These are phyloP conservation scores for Rubus idaeus DNA, from an alignment of 306 rosid species.

Conservation along the genomic window DNA sequence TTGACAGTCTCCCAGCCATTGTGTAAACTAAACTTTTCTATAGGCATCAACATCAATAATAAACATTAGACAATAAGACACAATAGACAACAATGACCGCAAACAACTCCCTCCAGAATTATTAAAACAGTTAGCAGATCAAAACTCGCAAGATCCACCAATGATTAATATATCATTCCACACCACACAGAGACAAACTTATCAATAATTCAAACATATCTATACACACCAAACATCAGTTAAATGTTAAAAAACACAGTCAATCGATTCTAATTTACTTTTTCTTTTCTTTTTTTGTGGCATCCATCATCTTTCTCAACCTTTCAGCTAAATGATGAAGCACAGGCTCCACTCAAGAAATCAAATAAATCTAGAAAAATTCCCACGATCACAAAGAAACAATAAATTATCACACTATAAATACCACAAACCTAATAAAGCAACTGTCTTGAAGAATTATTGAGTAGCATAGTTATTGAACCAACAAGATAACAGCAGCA, in stretches of 20 bases:
- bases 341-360: neutral
- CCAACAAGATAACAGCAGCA: constrained; percentile 30
- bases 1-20: neutral
- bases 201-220: neutral
- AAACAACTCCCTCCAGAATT: constrained; percentile 3
- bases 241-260: neutral
- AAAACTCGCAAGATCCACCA: neutral
- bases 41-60: constrained; percentile 6
- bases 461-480: constrained; percentile 11
- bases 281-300: neutral
- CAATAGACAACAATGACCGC: neutral
- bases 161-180: neutral
- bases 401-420: constrained; percentile 13
- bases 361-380: constrained; percentile 2
- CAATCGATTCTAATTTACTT: neutral
- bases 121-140: neutral
- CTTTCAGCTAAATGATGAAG: neutral
- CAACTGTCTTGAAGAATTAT: constrained; percentile 27
- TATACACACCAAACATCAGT: no score
- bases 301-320: neutral
- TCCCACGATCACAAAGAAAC: constrained; percentile 11
- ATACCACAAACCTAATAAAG: constrained; percentile 29
- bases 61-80: constrained; percentile 1
- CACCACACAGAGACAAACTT: neutral
- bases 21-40: neutral